These are phyloP conservation scores for Globisporangium parvum DNA, from an alignment of 352 stramenopile genomes.

Conservation along the genomic window DNA sequence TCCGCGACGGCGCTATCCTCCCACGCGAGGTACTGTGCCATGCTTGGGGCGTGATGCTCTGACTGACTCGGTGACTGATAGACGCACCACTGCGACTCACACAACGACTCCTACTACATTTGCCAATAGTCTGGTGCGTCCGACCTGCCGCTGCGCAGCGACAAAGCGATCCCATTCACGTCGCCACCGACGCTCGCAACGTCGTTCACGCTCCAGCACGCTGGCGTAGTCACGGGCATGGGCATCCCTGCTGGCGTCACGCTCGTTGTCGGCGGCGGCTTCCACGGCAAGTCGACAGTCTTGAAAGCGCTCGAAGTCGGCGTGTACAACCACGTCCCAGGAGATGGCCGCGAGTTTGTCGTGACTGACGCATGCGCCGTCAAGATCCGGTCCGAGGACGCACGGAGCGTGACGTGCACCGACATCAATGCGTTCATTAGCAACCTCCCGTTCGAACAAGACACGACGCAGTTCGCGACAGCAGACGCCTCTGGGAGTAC, in stretches of 20 bases:
- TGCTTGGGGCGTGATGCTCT: background rate
- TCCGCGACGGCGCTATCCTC: conserved; percentile 91
- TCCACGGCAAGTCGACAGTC: conserved; percentile 97
- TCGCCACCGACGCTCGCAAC: conserved; percentile 72
- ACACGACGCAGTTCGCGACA: conserved; percentile 90
- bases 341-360: conserved; percentile 94
- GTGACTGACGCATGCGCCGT: conserved; percentile 76
- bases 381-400: conserved; percentile 96
- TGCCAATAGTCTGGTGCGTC: conserved; percentile 40
- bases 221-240: conserved; percentile 86
- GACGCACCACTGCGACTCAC: background rate
- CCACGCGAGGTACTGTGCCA: conserved; percentile 50
- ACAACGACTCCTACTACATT: background rate
- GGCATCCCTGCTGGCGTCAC: conserved; percentile 92
- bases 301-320: conserved; percentile 92
- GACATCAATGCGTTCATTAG: conserved; percentile 96
- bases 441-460: conserved; percentile 93
- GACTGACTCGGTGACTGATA: background rate
- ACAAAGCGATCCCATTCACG: conserved; percentile 75
- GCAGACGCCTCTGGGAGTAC: conserved; percentile 94
- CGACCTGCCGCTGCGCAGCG: conserved; percentile 36
- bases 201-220: conserved; percentile 88
- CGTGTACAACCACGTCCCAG: conserved; percentile 95
- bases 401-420: conserved; percentile 83
- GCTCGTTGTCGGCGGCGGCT: conserved; percentile 95